Evolutionary conservation across 169 alveolate species (phyloP), one percentile per base, ranked within the genome.

Genomic region (Plasmodium fragile): DNA sequence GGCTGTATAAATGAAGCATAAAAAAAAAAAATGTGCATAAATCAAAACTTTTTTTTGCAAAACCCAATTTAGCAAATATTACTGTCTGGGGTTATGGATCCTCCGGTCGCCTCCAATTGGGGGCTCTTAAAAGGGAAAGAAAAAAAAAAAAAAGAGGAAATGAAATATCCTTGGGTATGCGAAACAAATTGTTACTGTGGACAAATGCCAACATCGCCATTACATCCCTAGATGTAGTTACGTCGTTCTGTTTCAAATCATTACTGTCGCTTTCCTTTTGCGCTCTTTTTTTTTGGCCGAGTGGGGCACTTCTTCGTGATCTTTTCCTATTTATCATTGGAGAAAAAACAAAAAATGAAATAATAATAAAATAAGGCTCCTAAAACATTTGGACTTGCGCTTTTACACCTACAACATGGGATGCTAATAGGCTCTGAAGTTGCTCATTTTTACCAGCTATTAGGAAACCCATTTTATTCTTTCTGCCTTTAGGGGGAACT

Each of bases 11-110:
- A 65, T 65, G 75, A 28, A 18, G 36, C 2, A 8, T 28, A 65
- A 65, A 65, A 18, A 32, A 39, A 83, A 83, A 83, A 71, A 70
- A 39, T 16, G 11, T 59, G 25, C 8, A 49, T 59, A 82, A 82
- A 28, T 65, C 11, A 18, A 65, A 2, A 18, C 13, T 8, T 18
- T 49, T 49, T 49, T 49, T 0, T 22, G 75, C n/a, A 3, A 65
- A n/a, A 13, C 25, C 13, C n/a, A 22, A 81, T n/a, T 81, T 16
- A 81, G 71, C 22, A 5, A 52, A 28, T 32, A 25, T n/a, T 84
- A 84, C 93, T 36, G 78, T 84, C 93, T 11, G 93, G 84, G 36
- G 84, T 53, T 72, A 84, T 73, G 11, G 93, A 73, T 75, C 93
- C 93, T 16, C 84, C 84, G 11, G 59, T 41, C 28, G 52, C 32